phyloP scores from a whole-genome alignment of 257 asterid genomes.

The Salvia rosmarinus region DNA sequence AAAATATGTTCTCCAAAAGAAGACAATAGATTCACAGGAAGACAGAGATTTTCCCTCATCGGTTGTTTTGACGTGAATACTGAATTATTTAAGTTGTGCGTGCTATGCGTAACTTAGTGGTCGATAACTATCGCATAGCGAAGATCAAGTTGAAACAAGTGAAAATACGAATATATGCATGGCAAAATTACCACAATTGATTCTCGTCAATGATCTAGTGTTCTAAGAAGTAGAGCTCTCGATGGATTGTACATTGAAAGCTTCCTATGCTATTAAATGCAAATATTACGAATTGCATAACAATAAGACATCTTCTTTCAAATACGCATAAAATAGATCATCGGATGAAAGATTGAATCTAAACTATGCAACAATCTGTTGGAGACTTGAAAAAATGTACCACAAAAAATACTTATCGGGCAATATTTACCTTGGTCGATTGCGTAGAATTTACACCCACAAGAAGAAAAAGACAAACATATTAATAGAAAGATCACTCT shows the following conservation, averaged over 20 bases:
- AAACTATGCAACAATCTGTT: neutral
- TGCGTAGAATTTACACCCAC: slow-evolving; percentile 57
- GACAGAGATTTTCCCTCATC: neutral
- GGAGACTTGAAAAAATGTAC: slow-evolving; percentile 3
- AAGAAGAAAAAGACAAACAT: slow-evolving; percentile 40
- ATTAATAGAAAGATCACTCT: slow-evolving; percentile 26
- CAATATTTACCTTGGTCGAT: slow-evolving; percentile 60
- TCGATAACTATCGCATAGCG: neutral
- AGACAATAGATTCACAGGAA: neutral
- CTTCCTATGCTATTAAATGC: neutral
- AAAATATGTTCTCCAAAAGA: neutral
- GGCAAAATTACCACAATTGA: neutral
- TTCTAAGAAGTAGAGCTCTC: slow-evolving; percentile 14
- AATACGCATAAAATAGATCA: slow-evolving; percentile 7
- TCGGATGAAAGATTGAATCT: neutral
- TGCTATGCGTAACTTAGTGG: neutral
- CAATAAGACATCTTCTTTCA: slow-evolving; percentile 1
- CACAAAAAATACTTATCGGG: neutral
- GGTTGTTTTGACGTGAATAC: neutral
- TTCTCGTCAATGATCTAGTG: neutral
- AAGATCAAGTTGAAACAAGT: neutral
- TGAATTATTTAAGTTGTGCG: neutral
- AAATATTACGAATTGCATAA: neutral
- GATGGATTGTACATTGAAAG: neutral
- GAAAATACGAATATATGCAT: neutral